Conservation (phyloP, 2,329 filamentous ascomycete genomes). For the Fusarium brevicatenulatum region DNA sequence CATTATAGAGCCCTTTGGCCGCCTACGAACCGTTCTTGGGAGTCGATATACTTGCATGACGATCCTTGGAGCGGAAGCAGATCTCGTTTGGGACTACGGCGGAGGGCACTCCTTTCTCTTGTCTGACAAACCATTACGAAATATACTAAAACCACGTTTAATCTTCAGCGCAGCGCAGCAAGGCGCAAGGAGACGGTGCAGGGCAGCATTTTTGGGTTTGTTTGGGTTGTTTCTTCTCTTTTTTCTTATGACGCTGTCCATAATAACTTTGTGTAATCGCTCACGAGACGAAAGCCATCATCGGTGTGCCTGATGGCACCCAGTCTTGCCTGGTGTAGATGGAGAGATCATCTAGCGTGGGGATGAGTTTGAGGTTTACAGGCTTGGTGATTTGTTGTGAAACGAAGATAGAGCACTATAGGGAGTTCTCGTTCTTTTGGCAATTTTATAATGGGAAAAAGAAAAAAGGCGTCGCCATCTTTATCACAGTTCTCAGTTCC, state of each 20-base stretch:
- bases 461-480: constrained; percentile 45
- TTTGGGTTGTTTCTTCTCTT: constrained; percentile 48
- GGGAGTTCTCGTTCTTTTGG: constrained; percentile 47
- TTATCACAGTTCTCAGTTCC: constrained; percentile 11
- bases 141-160: constrained; percentile 50
- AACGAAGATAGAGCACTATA: constrained; percentile 45
- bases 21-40: constrained; percentile 25
- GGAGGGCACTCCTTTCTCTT: constrained; percentile 41
- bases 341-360: constrained; percentile 37
- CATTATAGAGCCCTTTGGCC: constrained; percentile 39
- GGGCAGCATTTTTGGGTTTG: constrained; percentile 53
- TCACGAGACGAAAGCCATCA: constrained; percentile 32
- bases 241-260: constrained; percentile 45
- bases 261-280: constrained; percentile 45
- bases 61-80: constrained; percentile 26
- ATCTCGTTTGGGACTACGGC: constrained; percentile 38
- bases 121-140: constrained; percentile 51
- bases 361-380: constrained; percentile 35
- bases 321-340: constrained; percentile 32
- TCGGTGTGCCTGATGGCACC: constrained; percentile 15
- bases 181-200: constrained; percentile 52
- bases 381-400: constrained; percentile 45
- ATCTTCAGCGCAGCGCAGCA: constrained; percentile 52
- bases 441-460: constrained; percentile 50
- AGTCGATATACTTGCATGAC: constrained; percentile 37